Evolutionary conservation across 2,329 filamentous ascomycete genomes (phyloP), one percentile per base, ranked within the genome.

Genomic region (Beauveria rudraprayagi): DNA sequence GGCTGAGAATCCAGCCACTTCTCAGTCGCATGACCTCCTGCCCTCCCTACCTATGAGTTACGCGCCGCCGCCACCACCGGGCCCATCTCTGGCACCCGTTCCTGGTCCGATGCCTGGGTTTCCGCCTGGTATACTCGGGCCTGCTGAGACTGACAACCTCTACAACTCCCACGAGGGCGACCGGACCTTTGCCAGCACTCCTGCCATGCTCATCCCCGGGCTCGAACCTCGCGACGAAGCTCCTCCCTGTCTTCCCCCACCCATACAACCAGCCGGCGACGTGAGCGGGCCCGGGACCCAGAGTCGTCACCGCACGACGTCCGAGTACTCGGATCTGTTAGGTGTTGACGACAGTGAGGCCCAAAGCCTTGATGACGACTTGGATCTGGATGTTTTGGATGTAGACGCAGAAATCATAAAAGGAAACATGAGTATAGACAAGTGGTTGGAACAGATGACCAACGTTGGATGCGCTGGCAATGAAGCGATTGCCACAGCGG

Each of bases 1-100:
- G 34, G 34, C 34, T 37, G 34, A 37, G 34, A 74, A 75, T 66
- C 64, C 68, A n/a, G 70, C 64, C 0, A 67, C 68, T 44, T 65
- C 67, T 63, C 58, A 73, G 62, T 44, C 72, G 65, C 63, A 73
- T 67, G 74, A 80, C 6, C 75, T 73, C 44, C 70, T 70, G 30
- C 70, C 75, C 0, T 80, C 79, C 64, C 67, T 75, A 51, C 77
- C 77, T 5, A 69, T 72, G 57, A 76, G 71, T 8, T 78, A 76
- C 60, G 73, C 73, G 3, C 73, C 74, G 1, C 75, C 76, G 8
- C 75, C 75, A 10, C 73, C 76, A 19, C 70, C 72, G 3, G 72
- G 69, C 8, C 69, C 70, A 3, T 46, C 61, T 17, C 61, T 50
- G 1, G 56, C 51, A 14, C 61, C 56, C 8, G n/a, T 56, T 46